Conservation (phyloP, 768 basidiomycete genomes). For the Boletus eberwhitei region DNA sequence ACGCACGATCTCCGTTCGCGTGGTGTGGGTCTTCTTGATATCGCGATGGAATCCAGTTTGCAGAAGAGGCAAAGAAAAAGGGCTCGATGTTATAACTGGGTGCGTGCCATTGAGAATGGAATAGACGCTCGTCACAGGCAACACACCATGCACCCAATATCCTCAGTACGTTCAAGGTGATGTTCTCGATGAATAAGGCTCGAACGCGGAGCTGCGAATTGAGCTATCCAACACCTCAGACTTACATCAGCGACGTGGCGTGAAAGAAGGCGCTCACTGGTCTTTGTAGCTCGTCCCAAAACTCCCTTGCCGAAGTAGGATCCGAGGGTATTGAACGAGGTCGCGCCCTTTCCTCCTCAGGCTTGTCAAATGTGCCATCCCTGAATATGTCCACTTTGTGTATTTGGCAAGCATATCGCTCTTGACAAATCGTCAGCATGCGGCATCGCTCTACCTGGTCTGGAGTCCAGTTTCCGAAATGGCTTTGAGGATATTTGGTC, state of each 20-base stretch:
- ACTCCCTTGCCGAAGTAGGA: background rate
- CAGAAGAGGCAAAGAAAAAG: conserved; percentile 43
- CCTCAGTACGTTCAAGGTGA: conserved; percentile 31
- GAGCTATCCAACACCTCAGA: conserved; percentile 14
- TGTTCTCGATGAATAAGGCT: conserved; percentile 37
- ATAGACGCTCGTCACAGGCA: background rate
- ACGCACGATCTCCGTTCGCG: conserved; percentile 38
- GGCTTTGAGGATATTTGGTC: conserved; percentile 46
- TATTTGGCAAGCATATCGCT: conserved; percentile 14
- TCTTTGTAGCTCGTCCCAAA: conserved; percentile 29
- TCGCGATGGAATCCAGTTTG: conserved; percentile 42
- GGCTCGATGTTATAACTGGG: conserved; percentile 41
- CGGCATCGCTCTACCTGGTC: conserved; percentile 37
- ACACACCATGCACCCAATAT: conserved; percentile 39
- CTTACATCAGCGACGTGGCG: background rate
- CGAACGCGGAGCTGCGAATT: conserved; percentile 27
- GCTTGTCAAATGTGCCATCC: conserved; percentile 17
- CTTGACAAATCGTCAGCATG: conserved; percentile 28
- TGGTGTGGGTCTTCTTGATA: conserved; percentile 35
- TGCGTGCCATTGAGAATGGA: background rate
- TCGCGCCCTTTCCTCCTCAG: background rate
- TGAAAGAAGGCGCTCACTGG: conserved; percentile 18
- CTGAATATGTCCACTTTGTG: conserved; percentile 22
- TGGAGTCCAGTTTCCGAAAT: conserved; percentile 55
- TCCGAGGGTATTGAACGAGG: conserved; percentile 19